These are phyloP conservation scores for Heterobasidion occidentale DNA, from an alignment of 1,284 basidiomycete genomes.

Conservation along the genomic window DNA sequence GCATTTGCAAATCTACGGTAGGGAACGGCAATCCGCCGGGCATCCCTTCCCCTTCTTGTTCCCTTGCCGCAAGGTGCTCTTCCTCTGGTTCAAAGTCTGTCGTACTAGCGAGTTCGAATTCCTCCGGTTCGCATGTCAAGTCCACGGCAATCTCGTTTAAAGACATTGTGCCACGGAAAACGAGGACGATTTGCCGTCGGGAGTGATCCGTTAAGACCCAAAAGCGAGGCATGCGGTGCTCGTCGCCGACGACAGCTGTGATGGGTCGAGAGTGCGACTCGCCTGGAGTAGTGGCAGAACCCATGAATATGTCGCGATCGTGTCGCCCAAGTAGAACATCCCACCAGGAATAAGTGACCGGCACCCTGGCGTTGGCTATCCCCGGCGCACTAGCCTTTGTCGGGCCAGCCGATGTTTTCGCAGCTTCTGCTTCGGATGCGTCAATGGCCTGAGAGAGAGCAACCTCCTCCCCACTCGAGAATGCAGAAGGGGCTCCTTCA, in stretches of 20 bases:
- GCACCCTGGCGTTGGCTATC: conserved; percentile 5
- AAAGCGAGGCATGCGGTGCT: conserved; percentile 69
- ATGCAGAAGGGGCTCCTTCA: conserved; percentile 16
- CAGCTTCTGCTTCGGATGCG: conserved; percentile 55
- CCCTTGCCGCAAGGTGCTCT: conserved; percentile 6
- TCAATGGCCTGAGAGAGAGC: conserved; percentile 58
- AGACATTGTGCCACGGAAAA: conserved; percentile 76
- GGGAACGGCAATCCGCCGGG: conserved; percentile 12
- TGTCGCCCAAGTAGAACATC: conserved; percentile 67
- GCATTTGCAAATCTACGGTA: not conserved
- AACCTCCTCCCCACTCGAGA: conserved; percentile 36
- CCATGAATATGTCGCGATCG: conserved; percentile 72
- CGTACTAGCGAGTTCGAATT: conserved; percentile 47
- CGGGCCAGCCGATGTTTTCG: conserved; percentile 4
- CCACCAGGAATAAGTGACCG: conserved; percentile 64
- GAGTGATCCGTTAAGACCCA: conserved; percentile 77
- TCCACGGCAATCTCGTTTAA: conserved; percentile 80
- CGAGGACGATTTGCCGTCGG: conserved; percentile 63
- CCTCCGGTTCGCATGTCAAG: conserved; percentile 66
- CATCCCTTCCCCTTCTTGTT: conserved; percentile 15
- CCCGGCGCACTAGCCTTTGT: conserved; percentile 10
- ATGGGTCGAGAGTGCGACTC: conserved; percentile 8
- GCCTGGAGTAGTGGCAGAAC: conserved; percentile 31
- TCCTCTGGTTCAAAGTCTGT: not conserved
- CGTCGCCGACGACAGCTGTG: conserved; percentile 49